Evolutionary conservation across 108 stramenopile genomes (phyloP), one percentile per base, ranked within the genome.

Genomic region (Nannochloropsis gaditana): DNA sequence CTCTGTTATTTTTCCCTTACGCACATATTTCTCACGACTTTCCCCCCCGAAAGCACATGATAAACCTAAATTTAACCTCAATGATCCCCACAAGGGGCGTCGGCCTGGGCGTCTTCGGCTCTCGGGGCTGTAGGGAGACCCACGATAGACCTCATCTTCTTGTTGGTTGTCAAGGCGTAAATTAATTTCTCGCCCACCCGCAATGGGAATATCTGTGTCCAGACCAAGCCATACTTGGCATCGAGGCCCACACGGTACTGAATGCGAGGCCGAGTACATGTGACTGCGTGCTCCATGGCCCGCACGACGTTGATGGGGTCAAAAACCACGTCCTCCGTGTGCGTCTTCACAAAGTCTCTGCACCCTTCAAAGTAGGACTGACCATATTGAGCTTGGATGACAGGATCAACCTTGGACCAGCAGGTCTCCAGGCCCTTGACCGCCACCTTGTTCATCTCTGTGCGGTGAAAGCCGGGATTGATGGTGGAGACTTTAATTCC

Each of bases 401-500:
- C 5, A n/a, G 59, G 59, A n/a, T 15, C 19, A 0, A 73, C 59
- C 59, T 73, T 73, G 59, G 59, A 15, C 59, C 59, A 73, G 59
- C 59, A 73, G 59, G 19, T n/a, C 59, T 73, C 59, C 59, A 73
- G 6, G 19, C 59, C 59, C 59, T 73, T 15, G 19, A 73, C 59
- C 2, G 59, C 59, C 59, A 73, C 59, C 59, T n/a, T 73, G 59
- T 73, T 73, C 59, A 73, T 73, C 6, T 73, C 59, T 2, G 59
- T 73, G 19, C 59, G 59, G n/a, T 73, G 59, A 82, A 82, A 82
- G 44, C 82, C 82, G 21, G 82, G 82, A 45, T 82, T 82, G 43
- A 82, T 82, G 21, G 43, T 82, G 19, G 82, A 82, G 44, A 82
- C 59, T 9, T 89, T 81, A 21, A 92, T 84, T 17, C 87, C 89